These are phyloP conservation scores for Candida cerambycidarum DNA, from an alignment of 805 yeast species.

Conservation along the genomic window DNA sequence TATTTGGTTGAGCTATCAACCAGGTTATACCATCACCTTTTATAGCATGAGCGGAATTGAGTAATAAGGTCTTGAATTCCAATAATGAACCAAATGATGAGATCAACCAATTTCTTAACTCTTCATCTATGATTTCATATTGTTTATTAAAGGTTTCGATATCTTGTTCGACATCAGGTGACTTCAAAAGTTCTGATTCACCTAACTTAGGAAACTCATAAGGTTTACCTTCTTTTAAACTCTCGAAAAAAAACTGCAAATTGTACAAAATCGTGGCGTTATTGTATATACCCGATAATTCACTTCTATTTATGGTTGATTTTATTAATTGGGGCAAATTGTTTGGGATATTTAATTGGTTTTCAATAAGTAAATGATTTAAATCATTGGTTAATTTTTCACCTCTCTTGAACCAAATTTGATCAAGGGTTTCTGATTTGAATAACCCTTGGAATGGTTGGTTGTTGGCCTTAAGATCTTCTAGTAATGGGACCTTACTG, in stretches of 20 bases:
- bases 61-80: constrained; percentile 70
- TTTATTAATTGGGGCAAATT: constrained; percentile 36
- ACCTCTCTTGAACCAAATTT: constrained; percentile 43
- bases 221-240: constrained; percentile 26
- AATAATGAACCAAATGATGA: constrained; percentile 72
- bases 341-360: constrained; percentile 22
- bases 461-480: constrained; percentile 25
- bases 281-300: constrained; percentile 43
- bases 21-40: constrained; percentile 92
- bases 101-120: constrained; percentile 48
- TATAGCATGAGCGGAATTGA: constrained; percentile 67
- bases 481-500: constrained; percentile 32
- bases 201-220: constrained; percentile 20
- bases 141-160: constrained; percentile 32
- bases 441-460: constrained; percentile 36
- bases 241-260: constrained; percentile 48
- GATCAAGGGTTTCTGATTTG: constrained; percentile 29
- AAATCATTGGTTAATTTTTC: constrained; percentile 32
- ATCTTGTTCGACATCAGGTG: constrained; percentile 36
- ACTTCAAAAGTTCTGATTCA: constrained; percentile 38
- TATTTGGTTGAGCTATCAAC: constrained; percentile 64
- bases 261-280: constrained; percentile 49
- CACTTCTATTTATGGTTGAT: constrained; percentile 45
- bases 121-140: constrained; percentile 27
- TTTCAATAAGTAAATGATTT: constrained; percentile 31